Conservation (phyloP, 2,329 filamentous ascomycete genomes). For the Fusarium sp. region DNA sequence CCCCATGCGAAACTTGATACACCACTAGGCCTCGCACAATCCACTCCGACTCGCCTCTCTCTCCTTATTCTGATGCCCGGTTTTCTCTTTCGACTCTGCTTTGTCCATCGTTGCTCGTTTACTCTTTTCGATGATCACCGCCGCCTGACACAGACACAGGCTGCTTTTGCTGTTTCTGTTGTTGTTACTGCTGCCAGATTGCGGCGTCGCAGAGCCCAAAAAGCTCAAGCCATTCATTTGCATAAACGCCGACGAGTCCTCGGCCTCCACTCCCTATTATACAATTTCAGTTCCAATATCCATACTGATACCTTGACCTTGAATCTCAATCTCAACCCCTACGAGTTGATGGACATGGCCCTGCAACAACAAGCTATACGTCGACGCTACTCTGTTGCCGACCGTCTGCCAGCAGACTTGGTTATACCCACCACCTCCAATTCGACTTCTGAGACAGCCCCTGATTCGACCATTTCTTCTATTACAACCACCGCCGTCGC, state of each 20-base stretch:
- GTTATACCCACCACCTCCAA: conserved; percentile 41
- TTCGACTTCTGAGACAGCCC: conserved; percentile 31
- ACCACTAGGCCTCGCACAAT: conserved; percentile 35
- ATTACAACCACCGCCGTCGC: conserved; percentile 19
- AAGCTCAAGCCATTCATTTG: conserved; percentile 54
- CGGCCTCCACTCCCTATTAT: conserved; percentile 49
- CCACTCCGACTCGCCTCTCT: conserved; percentile 39
- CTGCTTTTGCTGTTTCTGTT: conserved; percentile 54
- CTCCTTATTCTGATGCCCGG: conserved; percentile 58
- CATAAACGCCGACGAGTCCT: conserved; percentile 51
- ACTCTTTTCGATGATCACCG: conserved; percentile 59
- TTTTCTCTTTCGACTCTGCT: conserved; percentile 61
- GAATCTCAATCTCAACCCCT: conserved; percentile 23
- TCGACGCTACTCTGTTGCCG: conserved; percentile 55
- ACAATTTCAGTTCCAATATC: conserved; percentile 33
- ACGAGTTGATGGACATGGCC: conserved; percentile 49
- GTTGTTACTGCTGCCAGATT: conserved; percentile 55
- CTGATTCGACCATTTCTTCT: conserved; percentile 20
- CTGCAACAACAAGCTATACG: conserved; percentile 54
- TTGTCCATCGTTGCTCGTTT: conserved; percentile 59
- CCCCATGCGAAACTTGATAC: conserved; percentile 45
- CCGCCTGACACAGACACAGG: conserved; percentile 55
- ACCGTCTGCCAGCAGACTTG: conserved; percentile 49
- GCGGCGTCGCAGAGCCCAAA: conserved; percentile 53
- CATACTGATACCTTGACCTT: conserved; percentile 3